phyloP scores from a whole-genome alignment of 768 basidiomycete species.

The Agrocybe pediades region DNA sequence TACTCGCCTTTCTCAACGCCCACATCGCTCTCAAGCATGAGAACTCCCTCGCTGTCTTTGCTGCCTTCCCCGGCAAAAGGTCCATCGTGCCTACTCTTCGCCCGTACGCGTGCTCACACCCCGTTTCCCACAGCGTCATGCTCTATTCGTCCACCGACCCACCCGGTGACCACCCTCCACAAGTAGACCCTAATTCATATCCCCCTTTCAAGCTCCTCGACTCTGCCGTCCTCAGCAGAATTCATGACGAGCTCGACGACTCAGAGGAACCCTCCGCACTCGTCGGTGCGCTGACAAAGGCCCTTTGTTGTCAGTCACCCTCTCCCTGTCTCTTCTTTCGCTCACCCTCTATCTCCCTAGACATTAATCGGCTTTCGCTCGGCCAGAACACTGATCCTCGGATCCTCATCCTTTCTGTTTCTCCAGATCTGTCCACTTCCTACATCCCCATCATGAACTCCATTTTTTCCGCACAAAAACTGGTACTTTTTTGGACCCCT shows the following conservation, averaged over 20 bases:
- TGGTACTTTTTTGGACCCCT: slow-evolving; percentile 56
- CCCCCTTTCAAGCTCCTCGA: slow-evolving; percentile 83
- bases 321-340: neutral
- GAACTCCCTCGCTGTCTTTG: slow-evolving; percentile 92
- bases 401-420: slow-evolving; percentile 81
- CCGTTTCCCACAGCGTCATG: slow-evolving; percentile 53
- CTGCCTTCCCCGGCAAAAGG: slow-evolving; percentile 85
- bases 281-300: slow-evolving; percentile 89
- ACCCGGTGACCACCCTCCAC: slow-evolving; percentile 34
- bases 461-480: slow-evolving; percentile 98
- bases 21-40: slow-evolving; percentile 91
- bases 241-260: slow-evolving; percentile 62
- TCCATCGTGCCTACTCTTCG: slow-evolving; percentile 26
- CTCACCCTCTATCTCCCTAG: slow-evolving; percentile 21
- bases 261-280: slow-evolving; percentile 58
- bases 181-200: slow-evolving; percentile 77
- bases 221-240: slow-evolving; percentile 58
- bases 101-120: slow-evolving; percentile 6
- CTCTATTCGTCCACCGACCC: slow-evolving; percentile 72
- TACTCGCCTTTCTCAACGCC: slow-evolving; percentile 90
- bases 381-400: slow-evolving; percentile 32
- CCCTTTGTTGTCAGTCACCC: slow-evolving; percentile 76
- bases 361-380: slow-evolving; percentile 40
- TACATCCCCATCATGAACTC: slow-evolving; percentile 99
- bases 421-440: slow-evolving; percentile 84